Base-by-base conservation (phyloP, 768 basidiomycete genomes). In the Artomyces pyxidatus region DNA sequence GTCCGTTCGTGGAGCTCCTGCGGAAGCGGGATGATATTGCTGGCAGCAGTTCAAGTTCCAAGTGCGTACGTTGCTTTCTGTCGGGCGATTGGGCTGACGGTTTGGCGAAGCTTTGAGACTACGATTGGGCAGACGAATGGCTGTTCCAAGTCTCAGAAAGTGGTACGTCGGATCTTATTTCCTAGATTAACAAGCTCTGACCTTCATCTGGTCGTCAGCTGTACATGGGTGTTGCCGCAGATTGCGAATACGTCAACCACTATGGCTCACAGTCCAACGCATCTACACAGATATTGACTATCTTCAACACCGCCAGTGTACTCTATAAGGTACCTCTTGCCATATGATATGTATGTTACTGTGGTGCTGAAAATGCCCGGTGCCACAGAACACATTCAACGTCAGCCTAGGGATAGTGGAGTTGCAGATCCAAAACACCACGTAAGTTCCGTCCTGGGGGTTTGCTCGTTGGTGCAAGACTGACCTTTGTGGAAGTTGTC, bases 191-290 rank as follows among this genome's bases (percentile, higher is more conserved):
- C 7, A 4, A 22, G 10, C 21, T 21, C 35, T 44, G 43, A 41
- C 22, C 39, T 6, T 22, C 10, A n/a, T 48, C 4, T 16, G 37
- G 42, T 7, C 4, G 23, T 38, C 40, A 80, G 77, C 57, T 79
- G 22, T 90, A 84, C 62, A 83, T 92, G 80, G 91, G 91, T 22
- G 85, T 91, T 48, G 90, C 90, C 0, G 84, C 89, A 5, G 91
- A 93, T 62, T 93, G 91, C 66, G 77, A 75, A 53, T 93, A 91
- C 60, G 79, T 82, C 10, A 57, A 66, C 26, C 72, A 72, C 51
- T 87, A 87, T 58, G 82, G 79, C 26, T 74, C 75, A 2, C 69
- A 75, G 55, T 69, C 76, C 28, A 81, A 80, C 50, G 88, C 90
- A 4, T 81, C 85, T 8, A 74, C 68, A 25, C 81, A 85, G 56